These are phyloP conservation scores for Mycoemilia scoparia DNA, from an alignment of 192 early-diverging fungal species.

Conservation along the genomic window DNA sequence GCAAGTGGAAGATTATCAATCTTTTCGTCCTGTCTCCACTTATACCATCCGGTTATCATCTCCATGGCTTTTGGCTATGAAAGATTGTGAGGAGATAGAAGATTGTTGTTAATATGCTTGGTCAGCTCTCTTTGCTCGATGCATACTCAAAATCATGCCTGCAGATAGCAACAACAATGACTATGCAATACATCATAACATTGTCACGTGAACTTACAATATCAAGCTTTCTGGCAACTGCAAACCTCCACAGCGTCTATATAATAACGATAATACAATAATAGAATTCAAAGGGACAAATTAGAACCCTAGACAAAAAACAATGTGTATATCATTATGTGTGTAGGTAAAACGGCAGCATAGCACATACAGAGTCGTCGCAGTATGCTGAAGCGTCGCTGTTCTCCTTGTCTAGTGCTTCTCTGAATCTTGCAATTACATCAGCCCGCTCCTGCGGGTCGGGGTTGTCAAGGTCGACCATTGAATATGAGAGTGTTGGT, in stretches of 20 bases:
- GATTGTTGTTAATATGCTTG: neutral
- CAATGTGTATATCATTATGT: neutral
- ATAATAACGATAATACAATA: neutral
- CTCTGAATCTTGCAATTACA: slow-evolving; percentile 15
- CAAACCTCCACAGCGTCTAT: slow-evolving; percentile 39
- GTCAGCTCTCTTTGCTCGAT: slow-evolving; percentile 1
- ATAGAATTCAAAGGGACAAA: neutral
- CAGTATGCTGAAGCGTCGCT: slow-evolving; percentile 28
- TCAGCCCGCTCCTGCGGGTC: slow-evolving; percentile 11
- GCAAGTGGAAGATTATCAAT: slow-evolving; percentile 43
- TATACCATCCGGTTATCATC: slow-evolving; percentile 36
- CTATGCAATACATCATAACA: neutral
- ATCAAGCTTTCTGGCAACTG: slow-evolving; percentile 40
- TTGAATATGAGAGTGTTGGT: neutral
- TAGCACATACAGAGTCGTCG: slow-evolving; percentile 12
- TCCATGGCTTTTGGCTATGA: slow-evolving; percentile 37
- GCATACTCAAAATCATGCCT: neutral
- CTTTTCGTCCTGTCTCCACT: slow-evolving; percentile 39
- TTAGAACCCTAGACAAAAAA: neutral
- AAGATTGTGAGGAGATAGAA: slow-evolving; percentile 2
- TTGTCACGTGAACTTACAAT: slow-evolving; percentile 32
- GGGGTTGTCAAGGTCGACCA: slow-evolving; percentile 24
- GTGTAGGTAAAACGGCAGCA: neutral
- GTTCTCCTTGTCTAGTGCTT: slow-evolving; percentile 9
- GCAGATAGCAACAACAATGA: neutral